Evolutionary conservation across 2,329 filamentous ascomycete species (phyloP).

Genomic region (Claviceps arundinis): DNA sequence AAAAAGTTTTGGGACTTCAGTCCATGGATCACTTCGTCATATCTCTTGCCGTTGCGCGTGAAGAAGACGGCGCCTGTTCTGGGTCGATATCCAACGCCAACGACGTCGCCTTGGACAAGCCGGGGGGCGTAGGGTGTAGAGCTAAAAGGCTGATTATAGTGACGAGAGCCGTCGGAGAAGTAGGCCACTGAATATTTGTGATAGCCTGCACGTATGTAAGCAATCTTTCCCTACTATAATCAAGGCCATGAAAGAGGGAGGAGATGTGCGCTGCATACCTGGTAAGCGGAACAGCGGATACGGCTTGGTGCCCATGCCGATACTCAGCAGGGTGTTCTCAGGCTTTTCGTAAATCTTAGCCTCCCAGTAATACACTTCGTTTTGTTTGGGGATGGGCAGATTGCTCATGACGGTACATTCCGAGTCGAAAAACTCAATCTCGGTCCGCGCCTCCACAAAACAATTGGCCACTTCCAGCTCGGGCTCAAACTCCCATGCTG

Average conservation of each 20-base stretch:
- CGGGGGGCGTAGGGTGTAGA: conserved; percentile 68
- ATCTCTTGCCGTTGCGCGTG: conserved; percentile 92
- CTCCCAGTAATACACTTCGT: conserved; percentile 99
- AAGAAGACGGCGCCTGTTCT: conserved; percentile 94
- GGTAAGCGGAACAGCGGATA: conserved; percentile 91
- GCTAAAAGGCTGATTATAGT: conserved; percentile 85
- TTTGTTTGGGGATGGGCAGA: conserved; percentile 91
- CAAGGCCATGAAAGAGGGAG: neutral
- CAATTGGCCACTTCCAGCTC: conserved; percentile 97
- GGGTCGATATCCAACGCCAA: conserved; percentile 89
- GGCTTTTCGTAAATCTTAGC: conserved; percentile 98
- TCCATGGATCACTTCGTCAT: conserved; percentile 88
- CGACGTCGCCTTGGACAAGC: conserved; percentile 85
- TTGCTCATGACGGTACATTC: conserved; percentile 97
- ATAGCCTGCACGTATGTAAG: conserved; percentile 40
- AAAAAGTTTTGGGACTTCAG: conserved; percentile 95
- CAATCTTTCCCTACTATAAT: neutral
- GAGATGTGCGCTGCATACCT: conserved; percentile 41
- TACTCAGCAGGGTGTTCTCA: conserved; percentile 71
- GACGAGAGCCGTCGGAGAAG: conserved; percentile 71
- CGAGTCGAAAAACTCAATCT: conserved; percentile 98
- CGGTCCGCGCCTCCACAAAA: conserved; percentile 90
- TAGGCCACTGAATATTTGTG: conserved; percentile 92
- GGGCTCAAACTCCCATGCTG: conserved; percentile 99
- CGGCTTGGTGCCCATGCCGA: conserved; percentile 92